These are phyloP conservation scores for Grigorovia jiainica DNA, from an alignment of 805 yeast genomes.

Conservation along the genomic window DNA sequence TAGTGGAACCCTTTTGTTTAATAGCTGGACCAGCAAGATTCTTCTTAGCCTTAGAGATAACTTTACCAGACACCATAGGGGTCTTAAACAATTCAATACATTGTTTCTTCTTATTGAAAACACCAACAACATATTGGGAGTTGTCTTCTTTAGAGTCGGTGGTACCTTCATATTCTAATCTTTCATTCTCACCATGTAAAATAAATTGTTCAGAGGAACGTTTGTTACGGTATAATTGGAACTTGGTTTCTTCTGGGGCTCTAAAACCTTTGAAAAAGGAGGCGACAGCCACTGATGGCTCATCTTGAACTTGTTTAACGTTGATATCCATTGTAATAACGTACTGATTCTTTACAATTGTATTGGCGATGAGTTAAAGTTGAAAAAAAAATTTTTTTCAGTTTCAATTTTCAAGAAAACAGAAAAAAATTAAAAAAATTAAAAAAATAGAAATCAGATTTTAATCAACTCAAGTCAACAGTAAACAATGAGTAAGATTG, in stretches of 20 bases:
- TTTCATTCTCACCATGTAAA: constrained; percentile 71
- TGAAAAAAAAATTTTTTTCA: neutral
- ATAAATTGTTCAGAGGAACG: constrained; percentile 32
- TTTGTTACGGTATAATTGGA: constrained; percentile 50
- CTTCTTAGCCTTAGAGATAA: constrained; percentile 53
- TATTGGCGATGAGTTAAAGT: neutral
- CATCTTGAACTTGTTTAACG: constrained; percentile 34
- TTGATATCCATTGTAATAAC: neutral
- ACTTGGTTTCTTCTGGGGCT: constrained; percentile 47
- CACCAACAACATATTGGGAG: constrained; percentile 58
- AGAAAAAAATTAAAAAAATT: neutral
- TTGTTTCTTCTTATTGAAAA: constrained; percentile 61
- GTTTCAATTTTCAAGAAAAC: no score
- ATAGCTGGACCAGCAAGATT: constrained; percentile 52
- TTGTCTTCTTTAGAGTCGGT: constrained; percentile 31
- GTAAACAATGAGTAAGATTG: constrained; percentile 19
- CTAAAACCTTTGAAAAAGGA: constrained; percentile 73
- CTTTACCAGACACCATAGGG: constrained; percentile 54
- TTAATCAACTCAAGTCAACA: neutral
- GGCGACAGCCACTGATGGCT: constrained; percentile 47
- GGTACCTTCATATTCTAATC: constrained; percentile 63
- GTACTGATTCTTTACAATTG: neutral
- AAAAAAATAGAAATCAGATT: no score
- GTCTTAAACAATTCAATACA: constrained; percentile 54
- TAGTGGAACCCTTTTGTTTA: constrained; percentile 41